These are phyloP conservation scores for Ophiognomonia clavigignenti-juglandacearum DNA, from an alignment of 2,329 filamentous ascomycete genomes.

Conservation along the genomic window DNA sequence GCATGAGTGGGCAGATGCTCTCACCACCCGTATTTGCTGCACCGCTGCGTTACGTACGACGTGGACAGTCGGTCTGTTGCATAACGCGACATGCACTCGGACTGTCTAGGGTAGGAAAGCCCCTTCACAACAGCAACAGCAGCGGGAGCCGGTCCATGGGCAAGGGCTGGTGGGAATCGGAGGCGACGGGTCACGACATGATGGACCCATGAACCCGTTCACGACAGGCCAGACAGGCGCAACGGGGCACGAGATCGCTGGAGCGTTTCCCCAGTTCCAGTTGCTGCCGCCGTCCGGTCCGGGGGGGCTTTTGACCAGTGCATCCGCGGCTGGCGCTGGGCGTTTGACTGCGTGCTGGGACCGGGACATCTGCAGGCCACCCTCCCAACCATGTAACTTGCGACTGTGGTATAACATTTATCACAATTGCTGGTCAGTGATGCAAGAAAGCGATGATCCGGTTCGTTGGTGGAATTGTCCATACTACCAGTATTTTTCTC, in stretches of 20 bases:
- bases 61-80: constrained; percentile 2
- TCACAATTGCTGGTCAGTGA: no score
- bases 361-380: no score
- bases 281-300: neutral
- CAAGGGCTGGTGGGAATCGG: no score
- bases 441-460: no score
- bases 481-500: no score
- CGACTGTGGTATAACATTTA: no score
- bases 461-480: no score
- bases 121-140: neutral
- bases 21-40: neutral
- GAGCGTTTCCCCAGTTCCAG: neutral
- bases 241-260: neutral
- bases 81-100: neutral
- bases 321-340: no score
- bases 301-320: neutral
- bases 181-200: neutral
- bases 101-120: neutral
- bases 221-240: neutral
- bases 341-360: no score
- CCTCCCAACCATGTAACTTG: no score
- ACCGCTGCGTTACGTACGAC: neutral
- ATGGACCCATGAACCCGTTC: neutral
- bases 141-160: neutral
- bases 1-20: constrained; percentile 1